Conservation (phyloP, 2,329 filamentous ascomycete genomes). For the Aspergillus costaricaensis region DNA sequence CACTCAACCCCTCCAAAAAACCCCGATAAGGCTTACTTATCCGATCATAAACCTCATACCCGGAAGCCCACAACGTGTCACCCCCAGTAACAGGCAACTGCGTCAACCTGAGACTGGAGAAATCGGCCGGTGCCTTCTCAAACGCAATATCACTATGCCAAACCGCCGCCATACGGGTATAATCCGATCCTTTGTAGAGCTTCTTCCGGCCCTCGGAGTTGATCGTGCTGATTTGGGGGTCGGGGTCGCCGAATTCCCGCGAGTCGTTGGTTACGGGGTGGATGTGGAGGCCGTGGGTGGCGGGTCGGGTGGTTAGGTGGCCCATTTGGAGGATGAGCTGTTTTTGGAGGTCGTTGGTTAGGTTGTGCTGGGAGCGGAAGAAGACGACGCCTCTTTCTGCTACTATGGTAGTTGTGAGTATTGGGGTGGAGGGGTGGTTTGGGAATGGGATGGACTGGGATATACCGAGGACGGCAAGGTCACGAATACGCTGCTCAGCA, state of each 20-base stretch:
- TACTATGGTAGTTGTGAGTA: slow-evolving; percentile 48
- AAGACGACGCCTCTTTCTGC: slow-evolving; percentile 71
- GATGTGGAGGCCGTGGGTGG: slow-evolving; percentile 60
- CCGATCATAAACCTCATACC: slow-evolving; percentile 60
- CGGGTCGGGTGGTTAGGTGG: slow-evolving; percentile 60
- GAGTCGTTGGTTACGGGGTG: slow-evolving; percentile 60
- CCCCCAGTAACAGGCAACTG: slow-evolving; percentile 59
- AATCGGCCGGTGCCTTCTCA: slow-evolving; percentile 65
- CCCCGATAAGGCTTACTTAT: slow-evolving; percentile 58
- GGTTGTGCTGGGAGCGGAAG: slow-evolving; percentile 64
- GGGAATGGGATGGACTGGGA: slow-evolving; percentile 14
- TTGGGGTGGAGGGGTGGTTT: too few relatives aligned
- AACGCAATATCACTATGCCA: slow-evolving; percentile 66
- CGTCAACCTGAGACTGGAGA: slow-evolving; percentile 61
- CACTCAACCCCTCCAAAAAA: slow-evolving; percentile 62
- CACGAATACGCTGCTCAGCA: slow-evolving; percentile 63
- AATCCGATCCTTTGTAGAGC: slow-evolving; percentile 30
- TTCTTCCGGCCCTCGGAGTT: slow-evolving; percentile 59
- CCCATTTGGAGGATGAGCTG: slow-evolving; percentile 63
- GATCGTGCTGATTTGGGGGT: slow-evolving; percentile 66
- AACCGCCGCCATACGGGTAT: slow-evolving; percentile 39
- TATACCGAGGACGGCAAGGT: slow-evolving; percentile 67
- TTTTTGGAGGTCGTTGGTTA: slow-evolving; percentile 67
- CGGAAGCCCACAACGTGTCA: slow-evolving; percentile 16
- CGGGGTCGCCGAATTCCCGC: slow-evolving; percentile 56